Percentiles rank a stretch among this genome's conserved stretches.
Evolutionary conservation across 139 green algal genomes (phyloP).

Genomic region (Gonium pectorale): DNA sequence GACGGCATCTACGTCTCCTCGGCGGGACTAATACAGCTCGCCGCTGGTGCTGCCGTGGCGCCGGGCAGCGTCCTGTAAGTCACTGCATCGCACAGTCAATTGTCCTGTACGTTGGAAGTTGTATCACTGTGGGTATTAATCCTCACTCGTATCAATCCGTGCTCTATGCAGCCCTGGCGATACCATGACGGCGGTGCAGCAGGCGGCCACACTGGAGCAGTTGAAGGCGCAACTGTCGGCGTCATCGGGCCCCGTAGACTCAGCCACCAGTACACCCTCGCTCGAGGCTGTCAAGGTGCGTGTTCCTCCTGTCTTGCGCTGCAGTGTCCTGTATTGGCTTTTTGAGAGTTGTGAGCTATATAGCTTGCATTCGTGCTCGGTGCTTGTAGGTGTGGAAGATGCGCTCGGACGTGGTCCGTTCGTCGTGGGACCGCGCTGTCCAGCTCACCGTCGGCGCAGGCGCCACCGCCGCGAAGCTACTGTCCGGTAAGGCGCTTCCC

Average conservation of each 20-base stretch:
- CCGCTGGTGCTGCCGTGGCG: not conserved
- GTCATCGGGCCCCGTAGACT: not conserved
- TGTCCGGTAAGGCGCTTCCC: no score
- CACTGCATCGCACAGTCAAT: not conserved
- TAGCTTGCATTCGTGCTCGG: no score
- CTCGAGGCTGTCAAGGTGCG: no score
- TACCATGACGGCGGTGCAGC: constrained; percentile 12
- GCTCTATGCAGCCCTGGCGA: not conserved
- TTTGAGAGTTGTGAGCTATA: no score
- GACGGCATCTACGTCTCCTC: constrained; percentile 32
- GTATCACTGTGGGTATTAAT: not conserved
- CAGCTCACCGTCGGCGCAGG: constrained; percentile 21
- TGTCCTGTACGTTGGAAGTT: not conserved
- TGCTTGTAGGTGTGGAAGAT: not conserved
- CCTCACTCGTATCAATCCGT: not conserved
- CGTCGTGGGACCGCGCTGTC: not conserved
- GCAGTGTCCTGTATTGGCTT: no score
- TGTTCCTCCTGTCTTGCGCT: no score
- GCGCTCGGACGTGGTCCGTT: not conserved
- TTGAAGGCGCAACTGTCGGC: constrained; percentile 4
- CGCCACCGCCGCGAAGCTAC: not conserved
- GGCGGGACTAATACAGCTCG: constrained; percentile 22
- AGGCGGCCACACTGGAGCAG: constrained; percentile 1
- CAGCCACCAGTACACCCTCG: no score
- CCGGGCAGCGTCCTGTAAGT: constrained; percentile 24